Conservation (phyloP, 2,329 filamentous ascomycete genomes). For the Sphaerulina populicola region DNA sequence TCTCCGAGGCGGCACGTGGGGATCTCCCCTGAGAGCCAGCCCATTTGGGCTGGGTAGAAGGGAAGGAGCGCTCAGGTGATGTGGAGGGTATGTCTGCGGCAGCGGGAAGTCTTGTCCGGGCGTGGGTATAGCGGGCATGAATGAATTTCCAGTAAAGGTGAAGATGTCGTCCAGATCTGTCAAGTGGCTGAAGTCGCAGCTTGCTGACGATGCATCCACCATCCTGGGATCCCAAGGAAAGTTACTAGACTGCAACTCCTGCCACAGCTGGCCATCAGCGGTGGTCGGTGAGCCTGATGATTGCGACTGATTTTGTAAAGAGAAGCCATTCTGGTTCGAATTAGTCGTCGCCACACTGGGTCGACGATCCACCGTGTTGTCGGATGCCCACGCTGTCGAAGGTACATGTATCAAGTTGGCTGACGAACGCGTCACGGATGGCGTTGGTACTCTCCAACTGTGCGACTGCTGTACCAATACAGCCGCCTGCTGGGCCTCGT, state of each 20-base stretch:
- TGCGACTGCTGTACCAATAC: constrained; percentile 19
- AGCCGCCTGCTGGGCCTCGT: constrained; percentile 14
- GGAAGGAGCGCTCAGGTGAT: constrained; percentile 10
- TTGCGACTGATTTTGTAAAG: constrained; percentile 16
- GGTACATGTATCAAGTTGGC: neutral
- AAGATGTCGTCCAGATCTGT: constrained; percentile 21
- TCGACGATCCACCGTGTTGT: constrained; percentile 7
- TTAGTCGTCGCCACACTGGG: constrained; percentile 8
- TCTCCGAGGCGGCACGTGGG: constrained; percentile 8
- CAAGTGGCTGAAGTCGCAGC: constrained; percentile 20
- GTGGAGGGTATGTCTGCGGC: constrained; percentile 12
- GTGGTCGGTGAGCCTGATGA: constrained; percentile 18
- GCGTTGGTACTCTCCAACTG: constrained; percentile 18
- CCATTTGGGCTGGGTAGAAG: constrained; percentile 11
- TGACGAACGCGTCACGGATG: constrained; percentile 9
- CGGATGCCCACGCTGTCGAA: constrained; percentile 7
- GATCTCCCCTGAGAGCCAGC: constrained; percentile 3
- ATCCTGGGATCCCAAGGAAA: constrained; percentile 19
- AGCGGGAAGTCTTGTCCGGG: constrained; percentile 11
- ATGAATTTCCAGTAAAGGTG: constrained; percentile 19
- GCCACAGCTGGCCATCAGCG: constrained; percentile 14
- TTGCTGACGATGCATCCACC: constrained; percentile 17
- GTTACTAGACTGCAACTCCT: constrained; percentile 12
- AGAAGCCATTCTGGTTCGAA: constrained; percentile 12
- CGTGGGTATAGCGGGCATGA: constrained; percentile 14